Conservation (phyloP, 352 stramenopile genomes). For the Phytopythium helicoides region DNA sequence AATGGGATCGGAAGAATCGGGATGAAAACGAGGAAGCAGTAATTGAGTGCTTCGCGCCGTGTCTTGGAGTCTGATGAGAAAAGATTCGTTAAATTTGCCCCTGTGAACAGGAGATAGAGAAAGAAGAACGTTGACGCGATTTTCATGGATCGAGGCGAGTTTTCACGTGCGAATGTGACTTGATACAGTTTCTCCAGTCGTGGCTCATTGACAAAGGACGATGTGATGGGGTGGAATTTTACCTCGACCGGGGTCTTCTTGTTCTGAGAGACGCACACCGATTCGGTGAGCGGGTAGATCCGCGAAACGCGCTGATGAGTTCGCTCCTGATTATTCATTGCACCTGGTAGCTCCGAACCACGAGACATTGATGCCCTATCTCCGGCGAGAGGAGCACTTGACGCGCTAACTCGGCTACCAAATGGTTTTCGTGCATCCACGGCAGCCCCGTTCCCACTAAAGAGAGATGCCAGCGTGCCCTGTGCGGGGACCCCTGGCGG, state of each 20-base stretch:
- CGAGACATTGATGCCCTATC: slow-evolving; percentile 1
- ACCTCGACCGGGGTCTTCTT: slow-evolving; percentile 81
- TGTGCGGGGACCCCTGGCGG: slow-evolving; percentile 11
- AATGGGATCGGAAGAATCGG: slow-evolving; percentile 66
- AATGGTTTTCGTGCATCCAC: slow-evolving; percentile 10
- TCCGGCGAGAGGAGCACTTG: slow-evolving; percentile 2
- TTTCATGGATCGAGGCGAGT: slow-evolving; percentile 58
- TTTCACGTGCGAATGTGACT: slow-evolving; percentile 79
- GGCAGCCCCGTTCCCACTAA: slow-evolving; percentile 1
- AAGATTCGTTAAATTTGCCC: slow-evolving; percentile 67
- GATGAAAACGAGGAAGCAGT: slow-evolving; percentile 70
- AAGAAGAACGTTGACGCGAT: slow-evolving; percentile 66
- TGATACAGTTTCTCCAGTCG: slow-evolving; percentile 78
- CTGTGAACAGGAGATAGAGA: slow-evolving; percentile 73
- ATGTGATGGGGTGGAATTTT: slow-evolving; percentile 75
- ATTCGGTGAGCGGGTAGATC: slow-evolving; percentile 75
- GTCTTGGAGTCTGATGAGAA: slow-evolving; percentile 55
- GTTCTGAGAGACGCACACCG: slow-evolving; percentile 56
- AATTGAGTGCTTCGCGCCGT: slow-evolving; percentile 45
- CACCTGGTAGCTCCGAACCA: slow-evolving; percentile 20
- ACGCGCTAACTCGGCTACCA: not conserved
- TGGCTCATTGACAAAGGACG: slow-evolving; percentile 65
- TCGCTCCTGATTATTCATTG: slow-evolving; percentile 51
- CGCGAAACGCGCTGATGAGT: slow-evolving; percentile 65
- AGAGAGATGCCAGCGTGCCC: slow-evolving; percentile 25